Base-by-base conservation (phyloP, 257 asterid species). In the Echites panduratus region DNA sequence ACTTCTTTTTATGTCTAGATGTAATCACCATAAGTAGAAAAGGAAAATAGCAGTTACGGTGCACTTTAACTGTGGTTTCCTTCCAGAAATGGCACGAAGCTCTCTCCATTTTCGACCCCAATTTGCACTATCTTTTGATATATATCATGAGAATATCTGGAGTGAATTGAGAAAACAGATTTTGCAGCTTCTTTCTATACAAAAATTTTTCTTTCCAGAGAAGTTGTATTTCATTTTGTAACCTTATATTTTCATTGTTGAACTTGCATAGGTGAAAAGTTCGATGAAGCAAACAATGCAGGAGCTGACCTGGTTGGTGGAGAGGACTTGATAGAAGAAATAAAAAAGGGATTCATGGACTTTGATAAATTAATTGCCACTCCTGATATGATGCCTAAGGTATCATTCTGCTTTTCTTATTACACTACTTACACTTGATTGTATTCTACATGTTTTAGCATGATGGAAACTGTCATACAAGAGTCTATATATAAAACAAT, bases 351-450 rank as follows among this genome's bases (percentile, higher is more conserved):
- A 66, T 88, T 88, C 81, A 91, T 91, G 99, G 97, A 88, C 64
- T 94, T 94, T 63, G 98, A 94, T 83, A 94, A 91, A 82, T 82
- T 94, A 74, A 90, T 94, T 83, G 99, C 99, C 19, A 94, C 99
- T 43, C 97, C 99, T 20, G 98, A 94, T 84, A 94, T 91, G 99
- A 94, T 94, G 99, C 95, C 97, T 70, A 94, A 94, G 98, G 98
- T 94, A 70, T 44, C 61, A 27, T 73, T 79, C 32, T 62, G 69
- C 53, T 50, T 49, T 41, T 44, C 70, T 72, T 66, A 32, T 73
- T 47, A 56, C 49, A 47, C 22, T 35, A 24, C 32, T 16, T 61
- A 4, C 41, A 72, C 17, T 71, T 75, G 40, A 47, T 10, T 10
- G 12, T 61, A 26, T 57, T 71, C 63, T 68, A 12, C 12, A 9